These are phyloP conservation scores for Calocybe indica DNA, from an alignment of 768 basidiomycete species.

Conservation along the genomic window DNA sequence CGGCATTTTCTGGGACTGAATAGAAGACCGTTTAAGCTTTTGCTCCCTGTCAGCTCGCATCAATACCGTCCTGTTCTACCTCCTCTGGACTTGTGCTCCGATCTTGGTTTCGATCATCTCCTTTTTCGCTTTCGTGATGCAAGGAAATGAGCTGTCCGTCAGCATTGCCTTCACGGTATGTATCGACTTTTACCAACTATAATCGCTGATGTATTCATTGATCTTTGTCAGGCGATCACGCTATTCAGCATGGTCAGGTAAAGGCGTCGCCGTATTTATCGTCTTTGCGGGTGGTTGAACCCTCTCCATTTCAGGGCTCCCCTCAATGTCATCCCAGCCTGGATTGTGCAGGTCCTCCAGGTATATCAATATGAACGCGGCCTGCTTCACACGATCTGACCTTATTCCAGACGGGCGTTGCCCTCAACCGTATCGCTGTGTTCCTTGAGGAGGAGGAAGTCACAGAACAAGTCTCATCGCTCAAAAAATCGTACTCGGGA, in stretches of 20 bases:
- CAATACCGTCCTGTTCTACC: conserved; percentile 65
- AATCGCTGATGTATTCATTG: neutral
- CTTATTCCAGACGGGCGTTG: conserved; percentile 44
- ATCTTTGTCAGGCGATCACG: conserved; percentile 51
- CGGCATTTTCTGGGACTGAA: conserved; percentile 1
- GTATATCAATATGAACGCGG: conserved; percentile 14
- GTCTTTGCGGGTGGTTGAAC: neutral
- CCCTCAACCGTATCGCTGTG: conserved; percentile 59
- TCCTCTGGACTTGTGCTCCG: conserved; percentile 73
- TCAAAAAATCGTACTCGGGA: conserved; percentile 32
- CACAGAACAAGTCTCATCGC: conserved; percentile 54
- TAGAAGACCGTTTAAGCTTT: neutral
- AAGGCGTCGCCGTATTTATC: conserved; percentile 6
- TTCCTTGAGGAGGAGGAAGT: conserved; percentile 73
- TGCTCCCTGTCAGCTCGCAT: conserved; percentile 42
- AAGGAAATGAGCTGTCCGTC: conserved; percentile 70
- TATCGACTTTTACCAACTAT: conserved; percentile 1
- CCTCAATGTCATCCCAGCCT: conserved; percentile 74
- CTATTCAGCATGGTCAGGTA: conserved; percentile 82
- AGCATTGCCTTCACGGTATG: conserved; percentile 79
- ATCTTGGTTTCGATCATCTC: conserved; percentile 76
- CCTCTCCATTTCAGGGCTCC: conserved; percentile 39
- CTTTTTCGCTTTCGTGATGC: conserved; percentile 68
- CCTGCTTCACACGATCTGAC: neutral
- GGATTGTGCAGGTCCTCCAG: conserved; percentile 74